Percentiles rank a stretch among this genome's conserved stretches.
Evolutionary conservation across 129 eudicot species (phyloP).

Genomic region (Lactuca sativa): DNA sequence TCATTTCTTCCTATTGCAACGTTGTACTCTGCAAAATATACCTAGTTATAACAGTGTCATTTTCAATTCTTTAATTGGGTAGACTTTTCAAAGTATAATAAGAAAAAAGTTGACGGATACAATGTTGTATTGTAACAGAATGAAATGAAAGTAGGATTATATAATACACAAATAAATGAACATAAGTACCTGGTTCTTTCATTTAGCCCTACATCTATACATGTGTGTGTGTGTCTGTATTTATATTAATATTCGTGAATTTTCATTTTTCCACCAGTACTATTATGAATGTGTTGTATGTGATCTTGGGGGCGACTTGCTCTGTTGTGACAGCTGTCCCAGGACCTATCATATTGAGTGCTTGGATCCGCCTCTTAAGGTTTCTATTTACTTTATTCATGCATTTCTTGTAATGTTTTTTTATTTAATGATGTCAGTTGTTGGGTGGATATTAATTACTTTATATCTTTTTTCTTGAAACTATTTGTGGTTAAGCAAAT

Average conservation of each 20-base stretch:
- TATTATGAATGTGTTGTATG: conserved; percentile 75
- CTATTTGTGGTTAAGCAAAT: conserved; percentile 43
- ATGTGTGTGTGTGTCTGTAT: neutral
- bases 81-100: too few species aligned
- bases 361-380: conserved; percentile 92
- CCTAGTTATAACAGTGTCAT: too few species aligned
- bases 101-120: too few species aligned
- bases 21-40: too few species aligned
- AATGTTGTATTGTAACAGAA: too few species aligned
- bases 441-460: neutral
- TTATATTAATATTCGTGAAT: conserved; percentile 1
- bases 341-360: conserved; percentile 74
- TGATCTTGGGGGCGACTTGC: conserved; percentile 88
- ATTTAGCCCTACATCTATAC: neutral
- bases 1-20: too few species aligned
- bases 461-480: conserved; percentile 11
- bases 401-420: conserved; percentile 8
- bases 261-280: conserved; percentile 46
- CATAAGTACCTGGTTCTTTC: too few species aligned
- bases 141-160: too few species aligned
- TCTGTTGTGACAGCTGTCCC: conserved; percentile 89
- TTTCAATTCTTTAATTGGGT: too few species aligned
- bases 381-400: conserved; percentile 28
- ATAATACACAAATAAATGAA: too few species aligned
- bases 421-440: neutral